Evolutionary conservation across 306 rosid genomes (phyloP).

Genomic region (Lupinus albus): DNA sequence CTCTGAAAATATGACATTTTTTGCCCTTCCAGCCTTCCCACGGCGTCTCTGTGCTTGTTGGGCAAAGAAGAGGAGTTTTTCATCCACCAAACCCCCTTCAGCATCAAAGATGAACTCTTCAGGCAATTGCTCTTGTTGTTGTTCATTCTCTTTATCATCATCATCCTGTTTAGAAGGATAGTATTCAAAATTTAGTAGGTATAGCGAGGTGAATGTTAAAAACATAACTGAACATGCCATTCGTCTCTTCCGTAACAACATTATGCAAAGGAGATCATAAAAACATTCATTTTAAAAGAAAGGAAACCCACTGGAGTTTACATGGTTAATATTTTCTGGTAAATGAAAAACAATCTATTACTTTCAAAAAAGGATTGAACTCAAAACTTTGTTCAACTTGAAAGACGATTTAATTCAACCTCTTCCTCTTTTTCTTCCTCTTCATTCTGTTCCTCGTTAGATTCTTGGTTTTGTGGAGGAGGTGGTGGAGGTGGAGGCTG

Average conservation of each 20-base stretch:
- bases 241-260: slow-evolving; percentile 16
- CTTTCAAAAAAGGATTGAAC: background rate
- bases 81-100: slow-evolving; percentile 96
- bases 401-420: slow-evolving; percentile 51
- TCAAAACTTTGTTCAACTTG: slow-evolving; percentile 30
- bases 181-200: slow-evolving; percentile 22
- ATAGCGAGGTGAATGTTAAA: slow-evolving; percentile 21
- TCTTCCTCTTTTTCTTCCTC: slow-evolving; percentile 91
- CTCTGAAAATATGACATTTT: slow-evolving; percentile 95
- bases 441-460: slow-evolving; percentile 80
- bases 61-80: slow-evolving; percentile 95
- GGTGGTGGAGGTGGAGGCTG: slow-evolving; percentile 97
- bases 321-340: slow-evolving; percentile 28
- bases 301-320: slow-evolving; percentile 32
- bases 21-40: slow-evolving; percentile 98
- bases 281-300: slow-evolving; percentile 34
- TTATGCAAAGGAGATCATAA: slow-evolving; percentile 30
- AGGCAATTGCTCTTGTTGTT: slow-evolving; percentile 81
- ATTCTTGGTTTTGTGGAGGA: slow-evolving; percentile 93
- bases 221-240: background rate
- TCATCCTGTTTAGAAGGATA: slow-evolving; percentile 65
- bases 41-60: slow-evolving; percentile 94
- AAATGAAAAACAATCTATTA: slow-evolving; percentile 24
- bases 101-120: slow-evolving; percentile 96
- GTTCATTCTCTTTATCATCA: slow-evolving; percentile 77